Conservation (phyloP, 768 basidiomycete species). For the Mycena pura region DNA sequence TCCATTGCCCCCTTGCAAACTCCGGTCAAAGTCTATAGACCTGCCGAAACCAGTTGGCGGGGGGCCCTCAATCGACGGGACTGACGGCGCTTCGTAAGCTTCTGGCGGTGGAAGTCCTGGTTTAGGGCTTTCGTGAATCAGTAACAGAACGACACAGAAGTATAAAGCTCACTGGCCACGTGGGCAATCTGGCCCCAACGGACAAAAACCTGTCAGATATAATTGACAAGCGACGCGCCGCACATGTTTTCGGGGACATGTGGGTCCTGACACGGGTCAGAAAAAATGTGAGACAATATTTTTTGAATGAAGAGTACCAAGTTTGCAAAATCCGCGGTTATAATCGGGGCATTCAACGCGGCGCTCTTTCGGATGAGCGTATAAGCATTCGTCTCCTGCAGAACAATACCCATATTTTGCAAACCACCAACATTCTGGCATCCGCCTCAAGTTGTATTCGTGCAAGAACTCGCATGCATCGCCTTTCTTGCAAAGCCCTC, state of each 20-base stretch:
- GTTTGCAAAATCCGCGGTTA: constrained; percentile 92
- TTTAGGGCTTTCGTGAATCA: constrained; percentile 66
- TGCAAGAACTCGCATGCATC: constrained; percentile 98
- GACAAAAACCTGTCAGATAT: constrained; percentile 94
- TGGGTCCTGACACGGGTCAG: constrained; percentile 62
- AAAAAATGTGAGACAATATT: constrained; percentile 15
- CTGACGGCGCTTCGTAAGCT: constrained; percentile 80
- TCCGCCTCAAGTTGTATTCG: constrained; percentile 96
- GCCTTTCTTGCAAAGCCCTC: constrained; percentile 98
- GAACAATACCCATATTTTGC: constrained; percentile 98
- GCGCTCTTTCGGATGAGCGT: constrained; percentile 93
- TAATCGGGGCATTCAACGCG: constrained; percentile 95
- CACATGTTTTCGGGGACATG: constrained; percentile 91
- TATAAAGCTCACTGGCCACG: constrained; percentile 79
- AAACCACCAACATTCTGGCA: constrained; percentile 99
- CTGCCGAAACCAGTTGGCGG: constrained; percentile 93
- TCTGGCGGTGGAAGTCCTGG: constrained; percentile 70
- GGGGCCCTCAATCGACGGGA: constrained; percentile 79
- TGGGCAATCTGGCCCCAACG: constrained; percentile 85
- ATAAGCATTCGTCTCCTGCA: constrained; percentile 96
- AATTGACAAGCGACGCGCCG: constrained; percentile 89
- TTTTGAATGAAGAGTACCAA: constrained; percentile 62
- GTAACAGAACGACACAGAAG: constrained; percentile 1
- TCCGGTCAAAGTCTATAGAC: constrained; percentile 78
- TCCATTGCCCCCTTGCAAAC: constrained; percentile 43